Evolutionary conservation across 352 stramenopile genomes (phyloP).

Genomic region (Thalassiosira sp.): DNA sequence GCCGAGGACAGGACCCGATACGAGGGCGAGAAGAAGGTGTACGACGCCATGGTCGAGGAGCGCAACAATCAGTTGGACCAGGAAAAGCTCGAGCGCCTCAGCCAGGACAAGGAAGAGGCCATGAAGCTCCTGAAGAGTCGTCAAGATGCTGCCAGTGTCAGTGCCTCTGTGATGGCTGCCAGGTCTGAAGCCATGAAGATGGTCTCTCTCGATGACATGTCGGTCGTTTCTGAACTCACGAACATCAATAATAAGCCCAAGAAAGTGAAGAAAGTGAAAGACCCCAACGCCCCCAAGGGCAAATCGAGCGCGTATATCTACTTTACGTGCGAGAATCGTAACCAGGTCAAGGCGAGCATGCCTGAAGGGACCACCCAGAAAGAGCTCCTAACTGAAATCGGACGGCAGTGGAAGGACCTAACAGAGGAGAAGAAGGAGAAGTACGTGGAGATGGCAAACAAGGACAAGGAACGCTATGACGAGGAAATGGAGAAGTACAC

Average conservation of each 20-base stretch:
- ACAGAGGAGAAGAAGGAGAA: conserved; percentile 17
- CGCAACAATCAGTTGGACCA: conserved; percentile 7
- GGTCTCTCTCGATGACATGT: conserved; percentile 7
- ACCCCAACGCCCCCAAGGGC: conserved; percentile 13
- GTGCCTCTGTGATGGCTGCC: neutral
- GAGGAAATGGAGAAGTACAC: conserved; percentile 14
- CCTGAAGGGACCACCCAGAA: conserved; percentile 4
- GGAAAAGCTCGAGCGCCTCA: conserved; percentile 3
- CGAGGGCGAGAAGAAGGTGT: conserved; percentile 12
- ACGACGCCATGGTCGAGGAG: conserved; percentile 1
- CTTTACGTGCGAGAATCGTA: conserved; percentile 10
- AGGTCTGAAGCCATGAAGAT: conserved; percentile 8
- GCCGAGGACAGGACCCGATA: conserved; percentile 16
- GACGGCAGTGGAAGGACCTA: conserved; percentile 14
- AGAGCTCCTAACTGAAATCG: conserved; percentile 6
- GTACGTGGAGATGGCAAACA: conserved; percentile 15
- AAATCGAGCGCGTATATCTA: conserved; percentile 12
- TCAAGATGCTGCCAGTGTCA: conserved; percentile 6
- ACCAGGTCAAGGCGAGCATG: conserved; percentile 14
- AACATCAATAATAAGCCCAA: too few relatives aligned
- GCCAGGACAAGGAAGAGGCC: conserved; percentile 18
- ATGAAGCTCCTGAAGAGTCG: conserved; percentile 10
- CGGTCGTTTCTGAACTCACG: conserved; percentile 12
- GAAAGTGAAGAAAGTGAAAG: conserved; percentile 9
- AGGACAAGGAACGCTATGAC: conserved; percentile 14